phyloP scores from a whole-genome alignment of 345 rosid genomes.

The Trapa bicornis region DNA sequence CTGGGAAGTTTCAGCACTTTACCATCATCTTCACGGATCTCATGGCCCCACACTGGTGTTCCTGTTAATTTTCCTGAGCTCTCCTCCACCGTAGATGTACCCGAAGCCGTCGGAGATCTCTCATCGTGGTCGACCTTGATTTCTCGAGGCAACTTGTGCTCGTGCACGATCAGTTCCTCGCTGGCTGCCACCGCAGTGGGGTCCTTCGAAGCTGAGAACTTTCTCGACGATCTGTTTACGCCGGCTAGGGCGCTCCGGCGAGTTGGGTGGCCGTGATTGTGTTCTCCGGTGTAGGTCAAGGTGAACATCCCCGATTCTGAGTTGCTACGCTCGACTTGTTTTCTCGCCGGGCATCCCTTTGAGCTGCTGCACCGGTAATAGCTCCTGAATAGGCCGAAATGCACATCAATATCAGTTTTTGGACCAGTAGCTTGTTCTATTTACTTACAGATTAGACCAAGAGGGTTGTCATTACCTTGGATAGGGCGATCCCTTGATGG shows the following conservation, averaged over 20 bases:
- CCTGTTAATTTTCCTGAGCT: neutral
- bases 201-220: conserved; percentile 5
- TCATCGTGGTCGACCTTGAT: neutral
- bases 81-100: neutral
- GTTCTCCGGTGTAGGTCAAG: conserved; percentile 18
- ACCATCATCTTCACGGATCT: neutral
- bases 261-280: conserved; percentile 17
- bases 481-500: conserved; percentile 17
- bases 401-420: too few relatives aligned
- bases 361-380: conserved; percentile 24
- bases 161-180: neutral
- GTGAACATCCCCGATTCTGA: conserved; percentile 13
- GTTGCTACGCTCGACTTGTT: conserved; percentile 20
- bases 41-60: neutral
- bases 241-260: conserved; percentile 22
- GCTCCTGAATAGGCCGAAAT: conserved; percentile 11
- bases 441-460: neutral
- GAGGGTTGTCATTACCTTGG: conserved; percentile 8
- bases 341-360: conserved; percentile 20
- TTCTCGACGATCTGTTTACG: conserved; percentile 8
- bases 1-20: neutral
- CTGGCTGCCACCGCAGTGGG: neutral
- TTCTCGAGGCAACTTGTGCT: neutral
- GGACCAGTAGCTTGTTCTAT: too few relatives aligned
- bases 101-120: neutral